Evolutionary conservation across 2,329 filamentous ascomycete genomes (phyloP), one percentile per base, ranked within the genome.

Genomic region (Aspergillus floridensis): DNA sequence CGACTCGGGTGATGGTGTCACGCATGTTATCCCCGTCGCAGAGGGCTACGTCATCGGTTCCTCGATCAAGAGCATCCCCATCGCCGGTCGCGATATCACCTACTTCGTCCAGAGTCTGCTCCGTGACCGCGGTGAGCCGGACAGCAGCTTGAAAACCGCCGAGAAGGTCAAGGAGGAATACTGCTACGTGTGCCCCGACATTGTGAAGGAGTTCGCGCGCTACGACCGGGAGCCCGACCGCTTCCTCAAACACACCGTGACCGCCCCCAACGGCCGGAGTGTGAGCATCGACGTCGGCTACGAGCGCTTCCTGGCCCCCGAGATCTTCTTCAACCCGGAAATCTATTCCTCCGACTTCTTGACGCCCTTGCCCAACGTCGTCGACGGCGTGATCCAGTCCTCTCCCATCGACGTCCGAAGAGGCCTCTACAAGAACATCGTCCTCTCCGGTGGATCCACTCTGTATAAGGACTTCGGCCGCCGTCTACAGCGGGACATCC

Each of bases 291-390:
- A 99, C 70, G 91, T 99, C 56, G 95, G 95, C 56, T 99, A 98
- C 79, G 95, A 99, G 78, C 90, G 95, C 35, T 99, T 99, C 84
- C 84, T 99, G 61, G 95, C 95, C 2, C 96, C 96, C 24, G 95
- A 99, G 77, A 99, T 99, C 73, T 99, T 99, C 80, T 99, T 99
- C 86, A 99, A 99, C 79, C 95, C 95, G 31, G 95, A 99, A 80
- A 99, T 99, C 72, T 98, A 98, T 84, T 96, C 92, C 63, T 98
- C 93, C 66, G 95, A 99, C 75, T 99, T 99, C 82, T 81, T 99
- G 66, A 99, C 95, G 12, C 95, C 95, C 14, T 85, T 99, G 8
- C 95, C 95, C 24, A 90, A 86, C 53, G 95, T 99, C 53, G 96
- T 99, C 63, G 95, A 99, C 74, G 90, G 89, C 58, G 95, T 98